Evolutionary conservation across 768 basidiomycete genomes (phyloP), one percentile per base, ranked within the genome.

Genomic region (Tephrocybe sp.): DNA sequence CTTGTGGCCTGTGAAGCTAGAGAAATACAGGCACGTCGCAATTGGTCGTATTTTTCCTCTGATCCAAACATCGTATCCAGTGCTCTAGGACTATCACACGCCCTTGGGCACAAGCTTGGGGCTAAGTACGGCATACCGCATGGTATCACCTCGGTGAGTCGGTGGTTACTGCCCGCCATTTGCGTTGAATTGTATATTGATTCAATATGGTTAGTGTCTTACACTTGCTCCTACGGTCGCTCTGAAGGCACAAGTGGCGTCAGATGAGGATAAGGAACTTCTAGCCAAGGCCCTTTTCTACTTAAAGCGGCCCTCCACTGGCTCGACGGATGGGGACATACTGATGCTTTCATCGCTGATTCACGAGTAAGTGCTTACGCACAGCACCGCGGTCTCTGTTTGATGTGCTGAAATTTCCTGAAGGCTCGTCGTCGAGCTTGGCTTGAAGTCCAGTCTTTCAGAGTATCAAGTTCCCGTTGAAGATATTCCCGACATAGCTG

Each of bases 41-140:
- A 19, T 42, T 9, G 40, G 22, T 16, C 23, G 12, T 30, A n/a
- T 19, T 25, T 18, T 25, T 21, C 30, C 13, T 29, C 12, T 31
- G n/a, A 21, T 27, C 16, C 25, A 37, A 42, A 40, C 22, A 38
- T 33, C 34, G 38, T 9, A 18, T 37, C 9, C 55, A 88, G 82
- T 58, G 66, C 85, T 4, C 59, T 87, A n/a, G 88, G 88, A 22
- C 70, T 90, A 16, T 90, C 88, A 22, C 89, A 91, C 64, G 69
- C 82, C 2, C 73, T 91, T 4, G 87, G 88, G 4, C 86, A 89
- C 62, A 81, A 76, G 58, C 74, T 88, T 10, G 88, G 88, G 3
- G 86, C 86, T 15, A 70, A 72, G 36, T 91, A 90, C 59, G 67
- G 73, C 44, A 89, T 92, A 48, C 86, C 88, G 18, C 88, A 92